Evolutionary conservation across 2,329 filamentous ascomycete species (phyloP), one percentile per base, ranked within the genome.

Genomic region (Neopestalotiopsis rosae): DNA sequence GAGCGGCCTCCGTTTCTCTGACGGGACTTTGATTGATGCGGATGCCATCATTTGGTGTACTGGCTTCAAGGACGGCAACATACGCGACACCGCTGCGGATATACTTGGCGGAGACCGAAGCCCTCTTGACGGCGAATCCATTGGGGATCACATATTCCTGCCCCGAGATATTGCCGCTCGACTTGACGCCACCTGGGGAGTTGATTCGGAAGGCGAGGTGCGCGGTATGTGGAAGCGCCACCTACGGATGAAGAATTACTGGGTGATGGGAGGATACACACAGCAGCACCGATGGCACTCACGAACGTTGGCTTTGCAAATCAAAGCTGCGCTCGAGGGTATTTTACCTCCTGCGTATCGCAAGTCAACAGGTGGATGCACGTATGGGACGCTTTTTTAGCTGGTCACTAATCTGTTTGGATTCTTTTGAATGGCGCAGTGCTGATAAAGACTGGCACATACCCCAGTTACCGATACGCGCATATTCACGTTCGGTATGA

Each of bases 131-230:
- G 40, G 40, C 4, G 28, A 52, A 10, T 13, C 13, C 10, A 12
- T 4, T 2, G n/a, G 5, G 10, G 45, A 52, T 2, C 30, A 65
- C 28, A 17, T 49, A 7, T 63, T 80, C 12, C 76, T 75, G 0
- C 76, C 79, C 0, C 58, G 68, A 1, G 74, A 78, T 1, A 72
- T 82, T 30, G 78, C 78, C 0, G 69, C 61, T 0, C 70, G 71
- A 40, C 40, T 83, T 5, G 82, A 85, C 52, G 74, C 75, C 1
- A 81, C 81, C 0, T 83, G 80, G 79, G 82, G 81, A 0, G 69
- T 83, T 1, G 82, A 84, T 69, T 71, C 58, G 2, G 83, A 85
- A 71, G 82, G 82, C 5, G 82, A 84, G 74, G 68, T 83, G 24
- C 77, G 80, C 0, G 81, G 82, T 0, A 67, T 83, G 71, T 82